Evolutionary conservation across 495 filamentous ascomycete species (phyloP), one percentile per base, ranked within the genome.

Genomic region (Annulohypoxylon bovei): DNA sequence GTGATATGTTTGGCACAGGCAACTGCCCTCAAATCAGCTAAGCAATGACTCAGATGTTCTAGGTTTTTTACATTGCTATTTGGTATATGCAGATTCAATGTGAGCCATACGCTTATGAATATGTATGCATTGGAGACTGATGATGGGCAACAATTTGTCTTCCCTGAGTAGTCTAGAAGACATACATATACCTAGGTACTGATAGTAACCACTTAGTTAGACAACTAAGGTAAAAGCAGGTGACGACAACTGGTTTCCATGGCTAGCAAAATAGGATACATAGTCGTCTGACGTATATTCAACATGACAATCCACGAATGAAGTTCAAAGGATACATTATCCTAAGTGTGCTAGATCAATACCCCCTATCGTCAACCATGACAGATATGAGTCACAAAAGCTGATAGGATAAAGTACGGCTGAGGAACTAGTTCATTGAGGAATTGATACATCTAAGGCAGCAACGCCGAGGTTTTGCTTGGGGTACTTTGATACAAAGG

Each of bases 401-500:
- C 22, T 6, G 28, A 50, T 9, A 12, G n/a, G 27, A 30, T 55
- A 46, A 35, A 46, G 33, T 27, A 58, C 16, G 55, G 23, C 65
- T 64, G 63, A 62, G 53, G 57, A 75, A 71, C 61, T 75, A 66
- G 44, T 75, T 75, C 69, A 75, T 77, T 75, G 75, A 71, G 67
- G 74, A 69, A 73, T 75, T 77, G 72, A 39, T 77, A 77, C 75
- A 77, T 72, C 60, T 67, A 71, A 71, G 68, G 71, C 71, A 61
- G 62, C 44, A 66, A 25, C 32, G 66, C 66, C 67, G 61, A 67
- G 75, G 70, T 75, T 65, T 71, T 67, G 69, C 72, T 71, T 77
- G 55, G 75, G 67, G 68, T 77, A 72, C 65, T 74, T 75, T 70
- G 75, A 75, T 77, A 77, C 75, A 77, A 77, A 76, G 56, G 71